Conservation (phyloP, 495 filamentous ascomycete genomes). For the Monascus purpureus region DNA sequence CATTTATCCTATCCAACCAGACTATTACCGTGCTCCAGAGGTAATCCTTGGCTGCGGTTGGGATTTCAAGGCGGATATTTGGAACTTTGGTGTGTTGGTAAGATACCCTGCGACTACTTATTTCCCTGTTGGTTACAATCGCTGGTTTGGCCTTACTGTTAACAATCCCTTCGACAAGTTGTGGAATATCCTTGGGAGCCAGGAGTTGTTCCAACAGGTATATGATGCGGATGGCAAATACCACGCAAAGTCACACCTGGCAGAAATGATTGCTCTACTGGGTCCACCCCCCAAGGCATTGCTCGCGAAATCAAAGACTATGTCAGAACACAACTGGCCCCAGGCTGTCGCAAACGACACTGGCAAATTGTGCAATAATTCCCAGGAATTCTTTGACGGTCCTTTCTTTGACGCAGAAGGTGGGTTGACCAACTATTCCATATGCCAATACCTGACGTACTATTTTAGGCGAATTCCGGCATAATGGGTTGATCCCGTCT, state of each 20-base stretch:
- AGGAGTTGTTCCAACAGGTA: constrained; percentile 22
- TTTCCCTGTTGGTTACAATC: not conserved
- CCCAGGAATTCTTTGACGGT: constrained; percentile 8
- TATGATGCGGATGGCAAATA: constrained; percentile 8
- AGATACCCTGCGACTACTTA: constrained; percentile 1
- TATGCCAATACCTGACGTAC: not conserved
- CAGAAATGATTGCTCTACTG: no score
- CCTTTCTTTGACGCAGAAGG: constrained; percentile 11
- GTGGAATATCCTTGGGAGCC: constrained; percentile 30
- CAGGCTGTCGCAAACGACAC: constrained; percentile 3
- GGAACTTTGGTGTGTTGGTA: constrained; percentile 29
- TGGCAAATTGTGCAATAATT: constrained; percentile 6
- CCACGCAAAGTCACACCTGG: constrained; percentile 19
- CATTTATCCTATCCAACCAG: constrained; percentile 21
- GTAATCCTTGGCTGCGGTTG: constrained; percentile 23
- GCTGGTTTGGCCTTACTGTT: no score
- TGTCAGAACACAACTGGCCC: constrained; percentile 7
- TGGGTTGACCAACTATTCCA: constrained; percentile 2
- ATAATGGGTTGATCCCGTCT: constrained; percentile 9
- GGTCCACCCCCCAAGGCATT: constrained; percentile 25
- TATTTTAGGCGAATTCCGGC: constrained; percentile 8
- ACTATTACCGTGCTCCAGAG: constrained; percentile 26
- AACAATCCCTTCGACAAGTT: no score
- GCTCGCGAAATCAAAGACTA: constrained; percentile 12
- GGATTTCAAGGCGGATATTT: constrained; percentile 23